Base-by-base conservation (phyloP, 2,329 filamentous ascomycete genomes). In the Fusarium circinatum region DNA sequence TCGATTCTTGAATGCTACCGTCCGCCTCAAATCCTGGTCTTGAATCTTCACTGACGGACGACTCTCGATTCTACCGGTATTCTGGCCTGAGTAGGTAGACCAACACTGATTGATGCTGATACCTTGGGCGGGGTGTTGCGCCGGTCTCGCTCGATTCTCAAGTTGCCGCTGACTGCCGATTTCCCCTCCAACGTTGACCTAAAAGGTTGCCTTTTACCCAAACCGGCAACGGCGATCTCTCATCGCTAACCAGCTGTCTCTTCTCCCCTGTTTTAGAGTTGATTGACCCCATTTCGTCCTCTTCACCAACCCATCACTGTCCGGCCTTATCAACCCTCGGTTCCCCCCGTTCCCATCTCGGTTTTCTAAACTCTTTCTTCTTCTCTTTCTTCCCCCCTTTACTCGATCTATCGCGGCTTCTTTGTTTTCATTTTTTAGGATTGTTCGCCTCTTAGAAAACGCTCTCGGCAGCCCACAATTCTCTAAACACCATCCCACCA, bases 171-270 rank as follows among this genome's bases (percentile, higher is more conserved):
- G 66, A 74, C 62, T 58, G 47, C 68, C 65, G 61, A 62, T 67
- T 69, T 52, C 73, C 70, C 67, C 74, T 67, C 68, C 58, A 67
- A 64, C 65, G 57, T 51, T 65, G 54, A 55, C 44, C 62, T 68
- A 67, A 48, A 48, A 68, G 49, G 49, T 60, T 59, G 62, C 45
- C 52, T 72, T 73, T 78, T 64, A 62, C 77, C 71, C 47, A 78
- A 78, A 71, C 67, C 65, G 73, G 76, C 67, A 79, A 78, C 75
- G 75, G 62, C 64, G 68, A 78, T 79, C 77, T 67, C 76, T 71
- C 66, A 71, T 77, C 76, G 74, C 72, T 67, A 62, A 65, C 63
- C 56, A 42, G 64, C 69, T 62, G 63, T 66, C 72, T 60, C 66
- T 64, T 51, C 75, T 76, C 70, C 67, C 75, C 68, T 63, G 58